A percentile compares a stretch with the other conserved stretches of the same genome.
Evolutionary conservation across 495 filamentous ascomycete species (phyloP).

Genomic region (Xylaria longipes): DNA sequence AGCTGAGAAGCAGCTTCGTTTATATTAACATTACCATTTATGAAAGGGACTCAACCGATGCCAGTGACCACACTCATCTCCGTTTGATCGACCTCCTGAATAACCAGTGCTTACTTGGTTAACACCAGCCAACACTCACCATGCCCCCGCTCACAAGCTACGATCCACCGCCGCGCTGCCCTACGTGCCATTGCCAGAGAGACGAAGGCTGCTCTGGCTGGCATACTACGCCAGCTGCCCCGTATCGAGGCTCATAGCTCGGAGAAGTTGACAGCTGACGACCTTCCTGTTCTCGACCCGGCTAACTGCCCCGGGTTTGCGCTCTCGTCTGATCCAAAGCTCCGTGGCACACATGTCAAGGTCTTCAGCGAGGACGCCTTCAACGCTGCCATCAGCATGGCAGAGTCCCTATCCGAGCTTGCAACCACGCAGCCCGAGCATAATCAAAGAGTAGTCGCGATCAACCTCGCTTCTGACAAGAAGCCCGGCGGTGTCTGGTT

Average conservation of each 20-base stretch:
- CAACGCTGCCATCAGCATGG: conserved; percentile 55
- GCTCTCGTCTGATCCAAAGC: conserved; percentile 23
- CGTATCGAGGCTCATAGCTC: conserved; percentile 28
- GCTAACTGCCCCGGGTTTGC: conserved; percentile 31
- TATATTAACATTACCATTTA: background rate
- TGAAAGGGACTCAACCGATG: background rate
- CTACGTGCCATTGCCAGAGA: conserved; percentile 32
- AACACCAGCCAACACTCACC: background rate
- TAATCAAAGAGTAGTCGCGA: conserved; percentile 56
- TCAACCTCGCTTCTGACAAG: conserved; percentile 65
- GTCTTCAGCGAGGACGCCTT: conserved; percentile 60
- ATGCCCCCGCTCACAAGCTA: conserved; percentile 2
- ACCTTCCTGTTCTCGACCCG: conserved; percentile 28
- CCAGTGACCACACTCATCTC: background rate
- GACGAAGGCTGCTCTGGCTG: conserved; percentile 31
- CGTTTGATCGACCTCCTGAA: background rate
- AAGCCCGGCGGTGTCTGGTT: conserved; percentile 64
- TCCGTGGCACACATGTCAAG: conserved; percentile 38
- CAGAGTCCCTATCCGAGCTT: conserved; percentile 7
- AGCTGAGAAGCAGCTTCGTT: background rate
- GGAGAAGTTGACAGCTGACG: conserved; percentile 18
- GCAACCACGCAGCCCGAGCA: conserved; percentile 9
- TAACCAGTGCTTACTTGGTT: background rate
- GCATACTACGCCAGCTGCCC: conserved; percentile 30
- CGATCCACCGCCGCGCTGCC: conserved; percentile 5